Conservation (phyloP, 2,329 filamentous ascomycete species). For the Scopulariopsis brevicaulis region DNA sequence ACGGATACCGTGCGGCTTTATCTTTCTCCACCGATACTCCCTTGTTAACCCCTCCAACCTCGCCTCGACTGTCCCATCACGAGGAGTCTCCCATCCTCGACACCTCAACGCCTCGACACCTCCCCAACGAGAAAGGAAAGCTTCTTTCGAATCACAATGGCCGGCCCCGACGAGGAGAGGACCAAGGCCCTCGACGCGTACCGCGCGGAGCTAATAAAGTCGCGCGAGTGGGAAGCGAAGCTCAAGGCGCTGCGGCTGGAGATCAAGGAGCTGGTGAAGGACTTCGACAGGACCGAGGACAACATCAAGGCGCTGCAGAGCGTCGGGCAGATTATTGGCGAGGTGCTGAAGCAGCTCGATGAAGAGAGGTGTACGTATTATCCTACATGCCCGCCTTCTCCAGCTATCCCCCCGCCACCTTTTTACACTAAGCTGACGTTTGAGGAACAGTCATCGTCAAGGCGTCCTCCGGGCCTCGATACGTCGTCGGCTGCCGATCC, state of each 20-base stretch:
- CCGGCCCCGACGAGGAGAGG: conserved; percentile 39
- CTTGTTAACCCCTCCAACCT: background rate
- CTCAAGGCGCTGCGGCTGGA: conserved; percentile 87
- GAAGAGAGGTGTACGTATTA: conserved; percentile 82
- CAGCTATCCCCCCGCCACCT: background rate
- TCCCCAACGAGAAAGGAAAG: background rate
- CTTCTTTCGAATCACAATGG: conserved; percentile 8
- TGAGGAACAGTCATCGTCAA: conserved; percentile 80
- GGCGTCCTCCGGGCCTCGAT: conserved; percentile 91
- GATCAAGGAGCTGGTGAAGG: conserved; percentile 89
- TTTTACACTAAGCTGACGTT: background rate
- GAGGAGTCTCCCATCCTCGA: background rate
- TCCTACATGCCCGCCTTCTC: background rate
- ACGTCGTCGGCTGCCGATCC: conserved; percentile 95
- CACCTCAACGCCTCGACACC: background rate
- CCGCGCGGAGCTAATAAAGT: conserved; percentile 78
- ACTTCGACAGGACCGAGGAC: conserved; percentile 94
- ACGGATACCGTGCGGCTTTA: background rate
- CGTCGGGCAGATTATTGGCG: conserved; percentile 97
- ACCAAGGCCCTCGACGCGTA: conserved; percentile 65
- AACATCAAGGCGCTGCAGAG: conserved; percentile 99
- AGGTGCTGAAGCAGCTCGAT: conserved; percentile 96
- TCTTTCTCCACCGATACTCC: background rate
- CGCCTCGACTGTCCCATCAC: background rate
- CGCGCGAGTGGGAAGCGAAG: conserved; percentile 97